Evolutionary conservation across 208 protist species (phyloP), one percentile per base, ranked within the genome.

Genomic region (Sergeia podlipaevii): DNA sequence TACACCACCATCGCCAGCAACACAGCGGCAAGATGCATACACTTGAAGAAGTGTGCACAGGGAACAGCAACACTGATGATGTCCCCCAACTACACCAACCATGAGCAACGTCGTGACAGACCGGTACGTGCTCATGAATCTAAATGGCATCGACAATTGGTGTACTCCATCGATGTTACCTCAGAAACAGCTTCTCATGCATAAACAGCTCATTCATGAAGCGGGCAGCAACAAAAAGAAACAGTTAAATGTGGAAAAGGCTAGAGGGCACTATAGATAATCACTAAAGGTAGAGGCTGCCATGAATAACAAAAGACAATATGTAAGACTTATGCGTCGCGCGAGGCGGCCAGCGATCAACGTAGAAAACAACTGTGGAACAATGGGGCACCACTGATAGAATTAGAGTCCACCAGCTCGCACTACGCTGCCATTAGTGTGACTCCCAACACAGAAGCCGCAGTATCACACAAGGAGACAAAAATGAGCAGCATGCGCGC

Each of bases 321-420:
- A 41, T 7, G 65, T 29, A 5, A 68, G 50, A 29, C 59, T 55
- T 15, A 78, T 23, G 38, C 64, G 48, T 18, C 39, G 24, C 0
- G 69, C 66, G 33, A 87, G 51, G n/a, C 60, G 46, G 26, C 87
- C 85, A 5, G 53, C 69, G 26, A 67, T 1, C 27, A 65, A 36
- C 13, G 85, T 81, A 6, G 65, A 65, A 23, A 71, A 17, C 1
- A 87, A 44, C 67, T 92, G 80, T 5, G 77, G 73, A 29, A 89
- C 17, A 26, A 86, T 61, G 42, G 66, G 85, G 50, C 75, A 65
- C n/a, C 75, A 48, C 59, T 89, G 80, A 38, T 60, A 73, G 23
- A 73, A 27, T 0, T 61, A 38, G 7, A 86, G 59, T 20, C 21
- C 6, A 80, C 62, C 39, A 61, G 55, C 10, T 48, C 32, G 11